Base-by-base conservation (phyloP, 1,284 basidiomycete genomes). In the Grifola frondosa region DNA sequence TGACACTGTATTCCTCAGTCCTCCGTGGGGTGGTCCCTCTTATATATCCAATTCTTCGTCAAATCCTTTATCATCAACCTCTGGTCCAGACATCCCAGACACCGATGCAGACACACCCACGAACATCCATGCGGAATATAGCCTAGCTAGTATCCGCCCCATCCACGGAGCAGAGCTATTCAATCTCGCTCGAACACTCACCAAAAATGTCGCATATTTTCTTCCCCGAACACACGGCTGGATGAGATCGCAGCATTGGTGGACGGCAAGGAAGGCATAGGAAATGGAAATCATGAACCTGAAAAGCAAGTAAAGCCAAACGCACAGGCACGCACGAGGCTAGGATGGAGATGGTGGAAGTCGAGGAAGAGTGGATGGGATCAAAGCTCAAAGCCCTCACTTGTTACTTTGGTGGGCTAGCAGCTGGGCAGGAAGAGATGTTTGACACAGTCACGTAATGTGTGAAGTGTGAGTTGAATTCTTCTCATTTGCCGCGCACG, bases 301-400 rank as follows among this genome's bases (percentile, higher is more conserved):
- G 34, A 42, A 31, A 10, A 15, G 17, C 2, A 20, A 37, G 3
- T 13, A 39, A 11, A 16, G 21, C 12, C 32, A 22, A 28, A n/a
- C 19, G 30, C 30, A 31, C 8, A 6, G 46, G 30, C 28, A 40
- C 44, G 11, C 41, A 48, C 36, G 46, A 38, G 25, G 16, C 21
- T 13, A 10, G 16, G 12, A 8, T 35, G 12, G 64, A 88, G 61
- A 69, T 62, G 57, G 73, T 93, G 3, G 91, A 93, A 58, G 74
- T 94, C 9, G 91, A 95, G 59, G 91, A 94, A 60, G 87, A 89
- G 59, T 93, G 89, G 88, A 91, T 90, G 84, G 83, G 86, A 2
- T 69, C 67, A 13, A 93, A 92, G 64, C 67, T 94, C 37, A 95
- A 93, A 57, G 88, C 88, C 1, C 63, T 91, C 46, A 89, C 86